Conservation (phyloP, 2,329 filamentous ascomycete genomes). For the Apiospora arundinis region DNA sequence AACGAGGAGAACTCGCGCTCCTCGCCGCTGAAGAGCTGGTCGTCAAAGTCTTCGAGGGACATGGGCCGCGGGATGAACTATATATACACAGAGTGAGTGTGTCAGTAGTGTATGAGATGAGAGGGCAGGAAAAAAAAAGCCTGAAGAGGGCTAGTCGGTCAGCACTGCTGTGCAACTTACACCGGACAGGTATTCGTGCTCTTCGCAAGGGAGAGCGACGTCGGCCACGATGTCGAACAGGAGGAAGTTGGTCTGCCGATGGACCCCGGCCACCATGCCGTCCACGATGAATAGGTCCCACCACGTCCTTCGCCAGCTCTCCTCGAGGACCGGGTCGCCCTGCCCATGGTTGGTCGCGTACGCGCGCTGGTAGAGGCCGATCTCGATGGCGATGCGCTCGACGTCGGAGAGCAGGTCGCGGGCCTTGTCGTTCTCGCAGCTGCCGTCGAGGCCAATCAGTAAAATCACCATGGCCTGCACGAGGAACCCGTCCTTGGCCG, state of each 20-base stretch:
- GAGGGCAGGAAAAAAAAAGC: no score
- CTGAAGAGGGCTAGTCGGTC: background rate
- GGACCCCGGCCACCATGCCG: constrained; percentile 83
- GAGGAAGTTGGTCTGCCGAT: constrained; percentile 72
- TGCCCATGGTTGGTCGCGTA: constrained; percentile 70
- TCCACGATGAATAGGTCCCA: constrained; percentile 86
- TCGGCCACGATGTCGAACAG: constrained; percentile 71
- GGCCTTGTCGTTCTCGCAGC: constrained; percentile 73
- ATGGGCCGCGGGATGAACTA: constrained; percentile 64
- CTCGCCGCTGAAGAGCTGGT: constrained; percentile 74
- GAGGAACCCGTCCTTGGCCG: constrained; percentile 63
- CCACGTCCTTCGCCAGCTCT: constrained; percentile 89
- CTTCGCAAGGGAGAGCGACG: constrained; percentile 81
- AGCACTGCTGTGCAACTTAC: constrained; percentile 51
- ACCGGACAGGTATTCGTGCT: constrained; percentile 70
- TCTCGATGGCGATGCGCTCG: constrained; percentile 74
- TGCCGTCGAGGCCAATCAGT: constrained; percentile 79
- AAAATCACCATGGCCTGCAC: constrained; percentile 82
- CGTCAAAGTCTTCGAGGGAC: constrained; percentile 77
- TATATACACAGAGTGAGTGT: no score
- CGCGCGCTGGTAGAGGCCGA: constrained; percentile 74
- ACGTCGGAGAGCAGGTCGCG: constrained; percentile 70
- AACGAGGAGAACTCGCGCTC: constrained; percentile 81
- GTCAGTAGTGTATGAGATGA: no score
- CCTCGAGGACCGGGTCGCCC: constrained; percentile 73